Percentiles rank a stretch among this genome's conserved stretches.
Conservation (phyloP, 345 rosid species). For the Microthlaspi erraticum region DNA sequence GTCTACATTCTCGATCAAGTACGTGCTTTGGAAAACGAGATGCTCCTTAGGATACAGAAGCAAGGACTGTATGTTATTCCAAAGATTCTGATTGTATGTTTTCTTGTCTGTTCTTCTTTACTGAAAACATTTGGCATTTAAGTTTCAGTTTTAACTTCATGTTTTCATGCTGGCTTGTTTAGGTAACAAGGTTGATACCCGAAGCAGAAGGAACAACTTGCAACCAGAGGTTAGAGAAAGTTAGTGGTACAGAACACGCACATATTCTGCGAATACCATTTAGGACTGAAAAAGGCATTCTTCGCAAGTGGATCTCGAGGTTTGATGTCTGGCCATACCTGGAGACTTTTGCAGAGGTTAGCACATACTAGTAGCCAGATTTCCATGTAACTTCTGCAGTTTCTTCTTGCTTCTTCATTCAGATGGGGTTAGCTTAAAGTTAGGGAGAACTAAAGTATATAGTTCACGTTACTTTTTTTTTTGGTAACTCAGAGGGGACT, state of each 20-base stretch:
- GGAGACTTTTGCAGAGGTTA: slow-evolving; percentile 62
- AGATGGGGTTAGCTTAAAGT: slow-evolving; percentile 5
- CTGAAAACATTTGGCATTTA: not conserved
- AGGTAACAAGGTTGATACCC: slow-evolving; percentile 59
- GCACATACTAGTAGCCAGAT: not conserved
- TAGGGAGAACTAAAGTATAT: not conserved
- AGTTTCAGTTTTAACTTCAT: not conserved
- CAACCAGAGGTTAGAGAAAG: slow-evolving; percentile 59
- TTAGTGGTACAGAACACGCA: slow-evolving; percentile 57
- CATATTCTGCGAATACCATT: slow-evolving; percentile 58
- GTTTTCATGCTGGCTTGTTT: slow-evolving; percentile 6
- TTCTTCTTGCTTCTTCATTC: slow-evolving; percentile 4
- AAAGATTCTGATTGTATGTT: slow-evolving; percentile 55
- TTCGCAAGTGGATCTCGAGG: slow-evolving; percentile 63
- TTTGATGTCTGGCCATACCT: slow-evolving; percentile 63
- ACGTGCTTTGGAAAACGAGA: slow-evolving; percentile 65
- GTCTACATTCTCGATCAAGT: slow-evolving; percentile 75
- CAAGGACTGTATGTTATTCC: slow-evolving; percentile 58
- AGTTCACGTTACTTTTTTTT: slow-evolving; percentile 15
- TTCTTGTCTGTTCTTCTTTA: not conserved
- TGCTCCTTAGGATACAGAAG: slow-evolving; percentile 60
- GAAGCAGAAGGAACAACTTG: slow-evolving; percentile 60
- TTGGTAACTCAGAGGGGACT: too few species aligned
- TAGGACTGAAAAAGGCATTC: slow-evolving; percentile 56
- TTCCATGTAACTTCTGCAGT: not conserved